Evolutionary conservation across 1,284 basidiomycete genomes (phyloP).

Genomic region (Pseudomicrostroma phylloplanum): DNA sequence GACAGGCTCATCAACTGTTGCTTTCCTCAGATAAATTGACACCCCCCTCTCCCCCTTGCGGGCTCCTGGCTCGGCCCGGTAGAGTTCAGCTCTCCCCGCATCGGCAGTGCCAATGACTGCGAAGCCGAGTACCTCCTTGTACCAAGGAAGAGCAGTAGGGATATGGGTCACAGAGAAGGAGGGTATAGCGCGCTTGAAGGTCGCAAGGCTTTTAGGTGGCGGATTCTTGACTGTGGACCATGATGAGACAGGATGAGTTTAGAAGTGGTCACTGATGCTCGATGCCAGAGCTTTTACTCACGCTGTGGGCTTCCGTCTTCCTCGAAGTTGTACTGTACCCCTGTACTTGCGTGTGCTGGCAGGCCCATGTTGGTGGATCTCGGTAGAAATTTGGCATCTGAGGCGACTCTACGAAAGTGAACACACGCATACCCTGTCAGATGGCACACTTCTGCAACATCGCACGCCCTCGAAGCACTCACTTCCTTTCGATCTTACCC

Average conservation of each 20-base stretch:
- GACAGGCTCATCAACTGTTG: not conserved
- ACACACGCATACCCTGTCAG: not conserved
- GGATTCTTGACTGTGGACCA: not conserved
- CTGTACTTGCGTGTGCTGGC: not conserved
- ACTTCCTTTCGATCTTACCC: not conserved
- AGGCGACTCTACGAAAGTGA: not conserved
- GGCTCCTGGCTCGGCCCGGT: not conserved
- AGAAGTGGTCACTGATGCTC: not conserved
- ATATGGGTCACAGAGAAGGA: conserved; percentile 4
- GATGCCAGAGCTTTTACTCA: not conserved
- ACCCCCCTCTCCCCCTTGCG: conserved; percentile 5
- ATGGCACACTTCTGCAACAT: too few relatives aligned
- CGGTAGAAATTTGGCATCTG: not conserved
- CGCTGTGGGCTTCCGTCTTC: not conserved
- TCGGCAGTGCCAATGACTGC: conserved; percentile 9
- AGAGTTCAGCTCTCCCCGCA: conserved; percentile 1
- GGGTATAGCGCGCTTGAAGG: conserved; percentile 4
- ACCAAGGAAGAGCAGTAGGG: conserved; percentile 6
- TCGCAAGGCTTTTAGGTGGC: not conserved
- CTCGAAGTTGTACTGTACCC: not conserved
- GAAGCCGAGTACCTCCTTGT: conserved; percentile 15
- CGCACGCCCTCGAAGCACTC: not conserved
- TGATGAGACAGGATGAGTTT: not conserved
- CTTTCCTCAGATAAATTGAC: conserved; percentile 7
- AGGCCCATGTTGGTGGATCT: conserved; percentile 6